These are phyloP conservation scores for Brettanomyces naardenensis DNA, from an alignment of 805 yeast genomes.

Conservation along the genomic window DNA sequence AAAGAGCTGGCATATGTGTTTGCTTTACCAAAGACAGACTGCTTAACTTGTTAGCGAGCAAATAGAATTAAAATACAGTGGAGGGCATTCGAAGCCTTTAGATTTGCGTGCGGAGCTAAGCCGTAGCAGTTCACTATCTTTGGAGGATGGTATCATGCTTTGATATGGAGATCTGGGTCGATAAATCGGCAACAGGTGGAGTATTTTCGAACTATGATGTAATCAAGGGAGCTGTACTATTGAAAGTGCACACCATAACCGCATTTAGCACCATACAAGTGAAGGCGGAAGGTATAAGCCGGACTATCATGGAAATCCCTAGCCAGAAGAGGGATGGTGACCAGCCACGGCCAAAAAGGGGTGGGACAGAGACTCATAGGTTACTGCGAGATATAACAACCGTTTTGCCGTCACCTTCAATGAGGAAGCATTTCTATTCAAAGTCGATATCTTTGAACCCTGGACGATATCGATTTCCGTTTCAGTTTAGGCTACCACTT, in stretches of 20 bases:
- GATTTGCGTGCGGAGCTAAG: too few relatives aligned
- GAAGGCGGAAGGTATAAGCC: conserved; percentile 42
- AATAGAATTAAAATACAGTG: too few relatives aligned
- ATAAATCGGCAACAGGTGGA: conserved; percentile 25
- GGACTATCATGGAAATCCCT: conserved; percentile 29
- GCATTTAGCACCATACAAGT: conserved; percentile 40
- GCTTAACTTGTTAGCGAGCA: too few relatives aligned
- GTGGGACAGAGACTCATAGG: conserved; percentile 32
- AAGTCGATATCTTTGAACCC: conserved; percentile 42
- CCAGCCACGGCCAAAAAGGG: conserved; percentile 6
- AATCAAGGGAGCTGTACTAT: conserved; percentile 32
- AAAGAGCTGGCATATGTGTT: too few relatives aligned
- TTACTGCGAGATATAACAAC: conserved; percentile 40
- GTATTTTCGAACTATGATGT: conserved; percentile 40
- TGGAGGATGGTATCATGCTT: conserved; percentile 7
- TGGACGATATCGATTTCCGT: conserved; percentile 43
- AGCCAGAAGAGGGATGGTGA: conserved; percentile 7
- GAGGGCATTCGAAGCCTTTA: too few relatives aligned
- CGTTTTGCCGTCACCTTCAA: conserved; percentile 30
- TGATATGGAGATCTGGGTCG: conserved; percentile 13
- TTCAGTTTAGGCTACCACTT: conserved; percentile 37
- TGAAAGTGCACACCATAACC: conserved; percentile 33
- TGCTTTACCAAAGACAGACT: too few relatives aligned
- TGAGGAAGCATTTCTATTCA: conserved; percentile 12
- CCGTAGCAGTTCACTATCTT: too few relatives aligned